Percentiles rank a stretch among this genome's conserved stretches.
These are phyloP conservation scores for Solanum piurae DNA, from an alignment of 257 asterid species.

Conservation along the genomic window DNA sequence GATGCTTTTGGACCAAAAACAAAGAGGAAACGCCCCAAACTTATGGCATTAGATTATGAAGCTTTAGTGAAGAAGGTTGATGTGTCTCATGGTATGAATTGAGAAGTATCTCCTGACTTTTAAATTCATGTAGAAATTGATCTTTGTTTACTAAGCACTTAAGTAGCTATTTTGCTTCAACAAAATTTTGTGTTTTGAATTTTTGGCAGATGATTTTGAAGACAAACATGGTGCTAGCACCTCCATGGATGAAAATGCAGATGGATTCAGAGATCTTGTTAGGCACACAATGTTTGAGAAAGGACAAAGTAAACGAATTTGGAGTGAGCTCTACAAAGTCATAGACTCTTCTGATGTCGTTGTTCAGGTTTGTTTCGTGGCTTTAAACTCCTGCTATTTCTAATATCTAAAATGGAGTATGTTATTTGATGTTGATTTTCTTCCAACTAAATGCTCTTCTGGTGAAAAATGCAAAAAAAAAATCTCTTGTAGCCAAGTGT, in stretches of 20 bases:
- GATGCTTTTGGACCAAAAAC: conserved; percentile 86
- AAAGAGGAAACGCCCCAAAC: conserved; percentile 79
- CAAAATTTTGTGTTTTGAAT: not conserved
- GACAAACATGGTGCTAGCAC: conserved; percentile 61
- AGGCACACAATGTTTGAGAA: conserved; percentile 91
- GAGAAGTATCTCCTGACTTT: not conserved
- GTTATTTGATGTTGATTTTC: not conserved
- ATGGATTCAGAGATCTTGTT: conserved; percentile 82
- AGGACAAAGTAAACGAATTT: conserved; percentile 97
- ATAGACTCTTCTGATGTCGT: conserved; percentile 97
- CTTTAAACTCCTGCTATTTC: not conserved
- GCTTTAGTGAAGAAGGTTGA: conserved; percentile 69
- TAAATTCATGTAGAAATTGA: not conserved
- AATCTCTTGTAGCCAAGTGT: not conserved
- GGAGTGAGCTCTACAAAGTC: conserved; percentile 99
- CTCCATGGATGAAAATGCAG: conserved; percentile 56
- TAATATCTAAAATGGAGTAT: not conserved
- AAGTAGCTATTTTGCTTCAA: not conserved
- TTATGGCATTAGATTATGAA: conserved; percentile 62
- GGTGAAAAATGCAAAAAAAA: not conserved
- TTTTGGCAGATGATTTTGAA: conserved; percentile 48
- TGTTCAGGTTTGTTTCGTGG: conserved; percentile 48
- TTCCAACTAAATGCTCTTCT: not conserved
- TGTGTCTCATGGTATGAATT: conserved; percentile 75
- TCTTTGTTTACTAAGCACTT: not conserved